These are phyloP conservation scores for Ambrosia trifida DNA, from an alignment of 129 eudicot genomes.

Conservation along the genomic window DNA sequence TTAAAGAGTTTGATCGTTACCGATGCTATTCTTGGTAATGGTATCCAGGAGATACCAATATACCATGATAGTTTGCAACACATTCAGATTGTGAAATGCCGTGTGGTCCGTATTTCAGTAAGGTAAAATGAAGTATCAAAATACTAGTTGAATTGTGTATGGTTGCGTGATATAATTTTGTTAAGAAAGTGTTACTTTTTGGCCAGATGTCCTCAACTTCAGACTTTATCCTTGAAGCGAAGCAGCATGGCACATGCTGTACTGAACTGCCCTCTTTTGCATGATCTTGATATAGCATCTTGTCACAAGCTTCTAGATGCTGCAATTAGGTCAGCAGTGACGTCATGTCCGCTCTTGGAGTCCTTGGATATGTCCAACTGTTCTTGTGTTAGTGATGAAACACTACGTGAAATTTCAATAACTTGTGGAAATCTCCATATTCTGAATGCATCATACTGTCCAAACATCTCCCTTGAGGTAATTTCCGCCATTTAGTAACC, in stretches of 20 bases:
- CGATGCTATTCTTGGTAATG: slow-evolving; percentile 88
- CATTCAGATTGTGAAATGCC: slow-evolving; percentile 83
- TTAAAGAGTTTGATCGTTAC: slow-evolving; percentile 65
- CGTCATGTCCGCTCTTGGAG: slow-evolving; percentile 81
- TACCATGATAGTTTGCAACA: slow-evolving; percentile 69
- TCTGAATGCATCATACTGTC: slow-evolving; percentile 94
- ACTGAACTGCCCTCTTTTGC: slow-evolving; percentile 85
- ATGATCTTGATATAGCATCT: slow-evolving; percentile 85
- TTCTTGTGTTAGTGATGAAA: slow-evolving; percentile 87
- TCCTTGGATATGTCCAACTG: slow-evolving; percentile 93
- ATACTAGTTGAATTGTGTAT: neutral
- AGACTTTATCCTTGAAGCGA: slow-evolving; percentile 79
- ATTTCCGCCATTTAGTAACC: neutral
- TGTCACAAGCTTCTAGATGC: slow-evolving; percentile 99
- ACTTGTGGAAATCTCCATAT: slow-evolving; percentile 60
- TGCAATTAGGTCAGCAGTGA: slow-evolving; percentile 87
- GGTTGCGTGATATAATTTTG: slow-evolving; percentile 2
- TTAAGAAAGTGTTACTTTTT: slow-evolving; percentile 19
- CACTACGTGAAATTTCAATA: slow-evolving; percentile 73
- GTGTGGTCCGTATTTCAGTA: slow-evolving; percentile 81
- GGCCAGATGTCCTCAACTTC: slow-evolving; percentile 91
- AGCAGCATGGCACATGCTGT: slow-evolving; percentile 94
- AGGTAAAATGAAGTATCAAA: slow-evolving; percentile 46
- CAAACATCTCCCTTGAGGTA: slow-evolving; percentile 92
- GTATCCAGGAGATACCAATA: slow-evolving; percentile 79